phyloP scores from a whole-genome alignment of 2,329 filamentous ascomycete species.

The Penicillium sp. region DNA sequence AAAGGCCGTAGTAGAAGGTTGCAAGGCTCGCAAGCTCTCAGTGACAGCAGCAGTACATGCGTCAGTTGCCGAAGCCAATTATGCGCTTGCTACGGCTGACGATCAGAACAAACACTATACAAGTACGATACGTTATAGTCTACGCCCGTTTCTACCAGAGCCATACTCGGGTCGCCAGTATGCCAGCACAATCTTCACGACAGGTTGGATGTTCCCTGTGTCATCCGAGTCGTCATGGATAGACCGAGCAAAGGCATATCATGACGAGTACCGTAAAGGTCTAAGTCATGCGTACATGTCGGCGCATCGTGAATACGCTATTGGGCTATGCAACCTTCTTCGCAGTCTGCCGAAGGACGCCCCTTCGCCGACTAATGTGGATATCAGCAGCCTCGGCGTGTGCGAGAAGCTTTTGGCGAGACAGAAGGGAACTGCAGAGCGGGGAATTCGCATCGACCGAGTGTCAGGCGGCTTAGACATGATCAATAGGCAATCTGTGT shows the following conservation, averaged over 20 bases:
- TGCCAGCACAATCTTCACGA: constrained; percentile 1
- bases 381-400: constrained; percentile 1
- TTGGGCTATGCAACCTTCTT: not conserved
- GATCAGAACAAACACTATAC: constrained; percentile 1
- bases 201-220: constrained; percentile 1
- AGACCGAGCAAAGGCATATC: not conserved
- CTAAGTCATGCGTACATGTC: not conserved
- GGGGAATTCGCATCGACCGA: not conserved
- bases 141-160: not conserved
- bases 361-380: not conserved
- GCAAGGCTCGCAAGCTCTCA: not conserved
- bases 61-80: not conserved
- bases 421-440: constrained; percentile 1
- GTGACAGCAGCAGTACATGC: constrained; percentile 1
- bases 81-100: not conserved
- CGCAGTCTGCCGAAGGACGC: not conserved
- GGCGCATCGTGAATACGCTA: constrained; percentile 1
- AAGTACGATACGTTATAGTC: constrained; percentile 1
- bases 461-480: not conserved
- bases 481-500: not conserved
- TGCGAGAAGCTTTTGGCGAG: not conserved
- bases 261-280: constrained; percentile 2
- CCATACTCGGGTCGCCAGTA: not conserved
- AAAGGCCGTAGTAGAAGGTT: not conserved
- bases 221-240: constrained; percentile 2